Evolutionary conservation across 2,329 filamentous ascomycete genomes (phyloP), one percentile per base, ranked within the genome.

Genomic region (Aspergillus sclerotialis): DNA sequence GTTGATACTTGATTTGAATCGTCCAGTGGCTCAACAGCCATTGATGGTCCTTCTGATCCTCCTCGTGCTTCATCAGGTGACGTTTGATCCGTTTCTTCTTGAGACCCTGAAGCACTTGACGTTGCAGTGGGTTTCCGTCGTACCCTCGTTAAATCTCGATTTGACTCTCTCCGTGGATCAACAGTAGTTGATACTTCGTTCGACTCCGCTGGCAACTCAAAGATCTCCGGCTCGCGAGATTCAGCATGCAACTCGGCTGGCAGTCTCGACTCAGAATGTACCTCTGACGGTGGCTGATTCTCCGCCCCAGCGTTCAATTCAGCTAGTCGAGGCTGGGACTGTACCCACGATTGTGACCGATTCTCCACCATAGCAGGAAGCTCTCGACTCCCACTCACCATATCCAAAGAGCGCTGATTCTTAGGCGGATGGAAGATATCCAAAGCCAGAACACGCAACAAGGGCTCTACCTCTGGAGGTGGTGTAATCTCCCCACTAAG

Each of bases 401-500:
- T 23, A 10, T 23, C 19, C 10, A 10, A 23, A 6, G 19, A 10
- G 7, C 7, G 19, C 19, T 23, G 19, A 23, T 6, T 23, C 19
- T 23, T 9, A 24, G 13, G n/a, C 4, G 30, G 30, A 11, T 76
- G 77, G 59, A 95, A 95, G 34, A 80, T 70, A 37, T 86, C 74
- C 27, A 85, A 86, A 64, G 89, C 90, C 43, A 96, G 72, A 4
- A 95, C 75, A 43, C 72, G 74, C 76, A 93, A 82, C 31, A 98
- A 75, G 5, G 87, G 82, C 25, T 83, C 82, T 3, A 88, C 86
- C 42, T 85, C 81, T 0, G 81, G 76, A 1, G 92, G 89, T 0
- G 87, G 76, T 17, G 77, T 73, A 14, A 95, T 76, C 17, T 75
- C 70, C n/a, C 90, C 92, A 35, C 74, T 76, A 17, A 96, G 74